Conservation (phyloP, 768 basidiomycete genomes). For the Glaciozyma antarctica region DNA sequence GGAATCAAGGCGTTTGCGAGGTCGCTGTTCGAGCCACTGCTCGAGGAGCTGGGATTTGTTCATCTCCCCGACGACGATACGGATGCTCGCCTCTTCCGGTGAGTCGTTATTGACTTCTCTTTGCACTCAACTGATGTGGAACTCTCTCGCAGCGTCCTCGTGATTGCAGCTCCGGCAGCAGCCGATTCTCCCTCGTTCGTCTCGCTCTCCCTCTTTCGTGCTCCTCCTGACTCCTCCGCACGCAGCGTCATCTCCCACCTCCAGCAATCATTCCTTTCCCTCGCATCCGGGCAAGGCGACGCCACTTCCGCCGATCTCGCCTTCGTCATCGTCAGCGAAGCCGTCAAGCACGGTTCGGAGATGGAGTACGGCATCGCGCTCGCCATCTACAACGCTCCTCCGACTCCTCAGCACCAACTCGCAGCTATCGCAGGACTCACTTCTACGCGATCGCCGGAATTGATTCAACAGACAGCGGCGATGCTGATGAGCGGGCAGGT, state of each 20-base stretch:
- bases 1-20: constrained; percentile 39
- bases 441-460: neutral
- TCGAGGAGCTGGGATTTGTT: constrained; percentile 67
- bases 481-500: constrained; percentile 17
- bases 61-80: constrained; percentile 56
- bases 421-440: constrained; percentile 19
- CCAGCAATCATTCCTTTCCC: neutral
- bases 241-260: constrained; percentile 9
- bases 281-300: constrained; percentile 3
- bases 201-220: neutral
- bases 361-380: constrained; percentile 9
- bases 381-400: constrained; percentile 11
- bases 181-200: constrained; percentile 14
- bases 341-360: constrained; percentile 8
- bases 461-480: constrained; percentile 10
- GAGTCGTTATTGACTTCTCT: no score
- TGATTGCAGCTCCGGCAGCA: constrained; percentile 1
- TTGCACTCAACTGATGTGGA: no score
- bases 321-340: neutral
- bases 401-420: constrained; percentile 14
- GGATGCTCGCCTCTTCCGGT: constrained; percentile 40
- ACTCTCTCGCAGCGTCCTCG: neutral
- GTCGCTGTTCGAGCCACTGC: constrained; percentile 56
- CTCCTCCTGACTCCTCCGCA: neutral
- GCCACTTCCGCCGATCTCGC: constrained; percentile 12